Evolutionary conservation across 768 basidiomycete species (phyloP).

Genomic region (Podaxis sp.): DNA sequence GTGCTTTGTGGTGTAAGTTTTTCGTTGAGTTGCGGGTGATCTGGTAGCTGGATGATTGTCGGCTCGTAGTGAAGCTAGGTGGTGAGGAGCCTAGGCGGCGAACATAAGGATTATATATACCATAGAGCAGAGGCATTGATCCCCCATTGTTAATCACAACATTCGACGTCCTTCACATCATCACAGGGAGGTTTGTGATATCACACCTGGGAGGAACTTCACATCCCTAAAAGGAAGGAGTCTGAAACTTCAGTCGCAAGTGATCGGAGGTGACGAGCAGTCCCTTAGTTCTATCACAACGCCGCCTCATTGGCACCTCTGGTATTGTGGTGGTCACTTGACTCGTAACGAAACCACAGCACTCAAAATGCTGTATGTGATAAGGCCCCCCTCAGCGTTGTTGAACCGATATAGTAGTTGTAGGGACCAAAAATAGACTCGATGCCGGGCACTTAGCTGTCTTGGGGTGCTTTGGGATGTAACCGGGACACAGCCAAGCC

Average conservation of each 20-base stretch:
- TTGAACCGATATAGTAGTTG: background rate
- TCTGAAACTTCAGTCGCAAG: background rate
- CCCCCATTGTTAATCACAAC: slow-evolving; percentile 4
- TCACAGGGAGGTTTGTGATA: slow-evolving; percentile 10
- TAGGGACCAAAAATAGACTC: background rate
- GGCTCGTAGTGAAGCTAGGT: slow-evolving; percentile 2
- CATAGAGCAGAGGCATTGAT: background rate
- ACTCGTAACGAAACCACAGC: background rate
- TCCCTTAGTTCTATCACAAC: slow-evolving; percentile 6
- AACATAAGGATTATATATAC: slow-evolving; percentile 1
- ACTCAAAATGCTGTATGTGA: background rate
- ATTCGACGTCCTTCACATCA: slow-evolving; percentile 5
- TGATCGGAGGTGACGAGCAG: slow-evolving; percentile 5
- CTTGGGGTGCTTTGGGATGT: background rate
- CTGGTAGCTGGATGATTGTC: background rate
- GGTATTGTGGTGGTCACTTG: background rate
- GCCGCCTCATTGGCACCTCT: background rate
- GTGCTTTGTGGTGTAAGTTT: background rate
- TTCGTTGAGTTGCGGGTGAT: background rate
- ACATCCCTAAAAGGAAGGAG: slow-evolving; percentile 4
- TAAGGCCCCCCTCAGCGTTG: background rate
- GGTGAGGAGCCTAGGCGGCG: background rate
- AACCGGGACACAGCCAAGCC: background rate
- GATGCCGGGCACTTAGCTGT: background rate
- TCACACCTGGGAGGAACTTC: background rate